A percentile compares a stretch with the other conserved stretches of the same genome.
phyloP scores from a whole-genome alignment of 345 rosid species.

The Linum usitatissimum region DNA sequence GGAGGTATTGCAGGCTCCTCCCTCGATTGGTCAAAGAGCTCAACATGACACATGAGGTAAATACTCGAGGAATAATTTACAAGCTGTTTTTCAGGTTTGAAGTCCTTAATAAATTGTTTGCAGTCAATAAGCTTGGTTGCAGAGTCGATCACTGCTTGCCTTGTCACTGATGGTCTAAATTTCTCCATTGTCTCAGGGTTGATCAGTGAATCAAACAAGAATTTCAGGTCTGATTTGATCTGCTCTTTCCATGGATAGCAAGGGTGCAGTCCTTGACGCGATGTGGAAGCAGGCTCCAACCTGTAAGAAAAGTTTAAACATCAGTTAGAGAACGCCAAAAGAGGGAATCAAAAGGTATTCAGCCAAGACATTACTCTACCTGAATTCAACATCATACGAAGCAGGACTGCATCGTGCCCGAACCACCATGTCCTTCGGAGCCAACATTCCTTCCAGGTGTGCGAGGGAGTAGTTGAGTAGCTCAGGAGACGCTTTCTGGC shows the following conservation, averaged over 20 bases:
- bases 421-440: constrained; percentile 33
- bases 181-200: constrained; percentile 32
- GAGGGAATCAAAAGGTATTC: not conserved
- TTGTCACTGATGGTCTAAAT: constrained; percentile 25
- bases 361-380: constrained; percentile 20
- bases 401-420: constrained; percentile 28
- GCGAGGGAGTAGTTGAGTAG: constrained; percentile 59
- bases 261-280: constrained; percentile 16
- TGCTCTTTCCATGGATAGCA: constrained; percentile 35
- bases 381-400: constrained; percentile 44
- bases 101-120: constrained; percentile 61
- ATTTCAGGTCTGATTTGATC: constrained; percentile 39
- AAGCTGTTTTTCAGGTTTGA: constrained; percentile 12
- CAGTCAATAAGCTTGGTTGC: constrained; percentile 61
- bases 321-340: not conserved
- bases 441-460: constrained; percentile 37
- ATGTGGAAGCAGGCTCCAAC: constrained; percentile 26
- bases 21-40: constrained; percentile 37
- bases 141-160: constrained; percentile 28
- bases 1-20: constrained; percentile 44
- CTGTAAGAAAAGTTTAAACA: constrained; percentile 15
- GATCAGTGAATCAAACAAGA: constrained; percentile 40
- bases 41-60: constrained; percentile 36
- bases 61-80: constrained; percentile 21
- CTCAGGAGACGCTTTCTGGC: constrained; percentile 40